phyloP scores from a whole-genome alignment of 331 rosid species.

The Quercus phellos region DNA sequence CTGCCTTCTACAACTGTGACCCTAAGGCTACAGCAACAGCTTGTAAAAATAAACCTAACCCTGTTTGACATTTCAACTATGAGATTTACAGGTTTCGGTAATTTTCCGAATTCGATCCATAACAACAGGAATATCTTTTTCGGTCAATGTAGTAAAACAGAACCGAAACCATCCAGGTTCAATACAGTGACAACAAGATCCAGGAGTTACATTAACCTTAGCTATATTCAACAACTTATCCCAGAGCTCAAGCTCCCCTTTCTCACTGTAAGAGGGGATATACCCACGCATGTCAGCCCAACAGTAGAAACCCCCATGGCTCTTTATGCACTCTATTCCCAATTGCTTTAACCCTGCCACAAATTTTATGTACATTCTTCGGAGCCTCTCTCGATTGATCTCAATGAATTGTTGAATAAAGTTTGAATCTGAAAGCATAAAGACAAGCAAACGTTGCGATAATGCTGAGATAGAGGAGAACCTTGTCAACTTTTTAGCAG shows the following conservation, averaged over 20 bases:
- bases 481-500: constrained; percentile 67
- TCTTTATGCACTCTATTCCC: constrained; percentile 56
- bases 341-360: constrained; percentile 70
- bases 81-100: constrained; percentile 43
- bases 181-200: constrained; percentile 81
- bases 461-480: constrained; percentile 68
- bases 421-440: constrained; percentile 71
- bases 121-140: constrained; percentile 62
- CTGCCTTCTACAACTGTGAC: not conserved
- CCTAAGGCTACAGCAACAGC: not conserved
- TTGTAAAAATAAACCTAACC: constrained; percentile 12
- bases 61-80: constrained; percentile 36
- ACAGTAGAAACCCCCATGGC: constrained; percentile 82
- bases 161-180: constrained; percentile 96
- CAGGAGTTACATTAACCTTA: constrained; percentile 74
- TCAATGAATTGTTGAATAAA: constrained; percentile 50
- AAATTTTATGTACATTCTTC: constrained; percentile 43
- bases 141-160: constrained; percentile 62
- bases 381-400: constrained; percentile 49
- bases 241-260: constrained; percentile 95
- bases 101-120: constrained; percentile 69
- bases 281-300: constrained; percentile 85
- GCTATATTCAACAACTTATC: constrained; percentile 72
- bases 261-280: constrained; percentile 64
- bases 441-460: constrained; percentile 61